phyloP scores from a whole-genome alignment of 2,329 filamentous ascomycete genomes.

The Epichloe scottii region DNA sequence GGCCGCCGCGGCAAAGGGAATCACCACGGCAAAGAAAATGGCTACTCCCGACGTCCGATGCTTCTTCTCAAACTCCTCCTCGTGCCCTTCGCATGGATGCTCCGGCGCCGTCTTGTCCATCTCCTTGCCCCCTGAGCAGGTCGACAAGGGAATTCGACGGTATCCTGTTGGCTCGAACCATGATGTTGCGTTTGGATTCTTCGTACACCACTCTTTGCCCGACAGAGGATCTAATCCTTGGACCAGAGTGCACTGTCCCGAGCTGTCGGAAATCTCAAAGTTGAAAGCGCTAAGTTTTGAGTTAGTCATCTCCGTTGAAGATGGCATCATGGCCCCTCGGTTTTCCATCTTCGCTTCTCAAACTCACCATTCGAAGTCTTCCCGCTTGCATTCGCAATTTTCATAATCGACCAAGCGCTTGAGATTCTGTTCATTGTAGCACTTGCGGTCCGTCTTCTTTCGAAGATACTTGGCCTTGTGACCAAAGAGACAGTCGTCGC shows the following conservation, averaged over 20 bases:
- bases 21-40: conserved; percentile 74
- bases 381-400: conserved; percentile 73
- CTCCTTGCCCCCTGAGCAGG: conserved; percentile 64
- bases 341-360: background rate
- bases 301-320: conserved; percentile 1
- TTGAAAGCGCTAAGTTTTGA: conserved; percentile 65
- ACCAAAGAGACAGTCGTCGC: conserved; percentile 80
- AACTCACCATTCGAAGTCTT: conserved; percentile 79
- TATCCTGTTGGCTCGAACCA: conserved; percentile 83
- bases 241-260: conserved; percentile 68
- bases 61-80: conserved; percentile 66
- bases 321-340: conserved; percentile 13
- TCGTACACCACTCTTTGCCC: conserved; percentile 36
- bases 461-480: conserved; percentile 82
- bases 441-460: conserved; percentile 67
- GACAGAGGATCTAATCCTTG: conserved; percentile 52
- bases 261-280: conserved; percentile 61
- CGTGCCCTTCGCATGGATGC: conserved; percentile 59
- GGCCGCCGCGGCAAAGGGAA: conserved; percentile 60
- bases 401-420: conserved; percentile 57
- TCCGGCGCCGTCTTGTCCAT: conserved; percentile 51
- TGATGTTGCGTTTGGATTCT: conserved; percentile 56
- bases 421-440: conserved; percentile 69
- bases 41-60: conserved; percentile 57
- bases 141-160: conserved; percentile 78